Base-by-base conservation (phyloP, 1,284 basidiomycete species). In the Blastosporella zonata region DNA sequence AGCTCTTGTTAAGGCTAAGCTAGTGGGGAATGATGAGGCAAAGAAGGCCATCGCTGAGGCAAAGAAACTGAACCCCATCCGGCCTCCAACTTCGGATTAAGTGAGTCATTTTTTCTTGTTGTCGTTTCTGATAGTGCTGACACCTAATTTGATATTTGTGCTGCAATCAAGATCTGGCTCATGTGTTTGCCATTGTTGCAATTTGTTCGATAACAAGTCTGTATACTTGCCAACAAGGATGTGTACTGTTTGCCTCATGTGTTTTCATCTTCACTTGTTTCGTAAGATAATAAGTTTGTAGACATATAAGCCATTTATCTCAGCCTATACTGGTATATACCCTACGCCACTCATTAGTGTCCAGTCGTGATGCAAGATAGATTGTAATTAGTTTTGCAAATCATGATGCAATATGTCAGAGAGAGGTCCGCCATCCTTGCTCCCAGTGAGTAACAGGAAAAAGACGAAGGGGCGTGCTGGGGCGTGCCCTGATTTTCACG, bases 1-100 rank as follows among this genome's bases (percentile, higher is more conserved):
- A 22, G 46, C 39, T 31, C 38, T 47, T 15, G 38, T 47, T n/a
- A 42, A 34, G 33, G 38, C 39, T 39, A 31, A 22, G 25, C 31
- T 47, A 3, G 25, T 47, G 39, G 39, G 12, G 8, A 3, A 20
- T 9, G 39, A 47, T 8, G 10, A 42, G 15, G 40, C 40, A 29
- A 42, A 18, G 4, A 31, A 23, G 29, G 40, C 6, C 28, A 20
- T 42, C 5, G 40, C 40, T 31, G 25, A 42, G 27, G 40, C 40
- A 17, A 42, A 27, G 27, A 42, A 42, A 29, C 20, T 42, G 27
- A 42, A 42, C 28, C 25, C 40, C 9, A 31, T 31, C 25, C 25
- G 27, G 29, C 40, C 40, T 29, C 25, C 15, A 27, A 31, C 29
- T 31, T 7, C 5, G 6, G 17, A 42, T 42, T 31, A 31, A 42